phyloP scores from a whole-genome alignment of 306 rosid species.

The Sechiopsis laciniata region DNA sequence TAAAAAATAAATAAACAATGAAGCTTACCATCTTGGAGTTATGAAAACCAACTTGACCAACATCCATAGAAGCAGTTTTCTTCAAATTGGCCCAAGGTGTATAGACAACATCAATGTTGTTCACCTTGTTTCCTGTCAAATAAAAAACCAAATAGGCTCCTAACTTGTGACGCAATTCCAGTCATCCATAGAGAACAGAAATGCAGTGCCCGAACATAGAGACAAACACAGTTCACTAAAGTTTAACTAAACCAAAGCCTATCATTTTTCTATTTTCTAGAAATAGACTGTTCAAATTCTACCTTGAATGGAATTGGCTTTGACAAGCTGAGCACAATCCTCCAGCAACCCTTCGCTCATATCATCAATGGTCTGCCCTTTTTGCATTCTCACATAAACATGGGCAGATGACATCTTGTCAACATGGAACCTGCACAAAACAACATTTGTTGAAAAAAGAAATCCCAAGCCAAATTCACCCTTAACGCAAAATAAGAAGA shows the following conservation, averaged over 20 bases:
- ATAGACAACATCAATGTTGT: slow-evolving; percentile 87
- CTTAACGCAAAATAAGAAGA: neutral
- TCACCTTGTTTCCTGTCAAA: slow-evolving; percentile 77
- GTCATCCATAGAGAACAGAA: neutral
- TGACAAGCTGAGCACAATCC: slow-evolving; percentile 95
- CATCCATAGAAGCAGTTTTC: slow-evolving; percentile 96
- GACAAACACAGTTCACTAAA: neutral
- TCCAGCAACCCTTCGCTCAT: slow-evolving; percentile 80
- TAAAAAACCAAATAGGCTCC: neutral
- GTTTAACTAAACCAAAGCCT: neutral
- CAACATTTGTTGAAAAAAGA: slow-evolving; percentile 8
- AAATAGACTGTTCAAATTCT: slow-evolving; percentile 23
- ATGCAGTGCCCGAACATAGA: neutral
- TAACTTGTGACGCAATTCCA: neutral
- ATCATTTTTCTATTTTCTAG: neutral
- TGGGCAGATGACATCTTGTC: slow-evolving; percentile 99
- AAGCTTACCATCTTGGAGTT: slow-evolving; percentile 61
- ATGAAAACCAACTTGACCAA: slow-evolving; percentile 97
- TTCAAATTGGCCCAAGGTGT: slow-evolving; percentile 97
- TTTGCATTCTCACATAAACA: slow-evolving; percentile 85
- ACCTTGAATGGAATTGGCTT: slow-evolving; percentile 99
- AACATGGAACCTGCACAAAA: slow-evolving; percentile 73
- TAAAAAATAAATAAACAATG: slow-evolving; percentile 14
- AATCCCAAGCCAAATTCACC: neutral
- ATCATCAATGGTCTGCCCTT: slow-evolving; percentile 81